phyloP scores from a whole-genome alignment of 495 filamentous ascomycete species.

The Aspergillus bertholletiae region DNA sequence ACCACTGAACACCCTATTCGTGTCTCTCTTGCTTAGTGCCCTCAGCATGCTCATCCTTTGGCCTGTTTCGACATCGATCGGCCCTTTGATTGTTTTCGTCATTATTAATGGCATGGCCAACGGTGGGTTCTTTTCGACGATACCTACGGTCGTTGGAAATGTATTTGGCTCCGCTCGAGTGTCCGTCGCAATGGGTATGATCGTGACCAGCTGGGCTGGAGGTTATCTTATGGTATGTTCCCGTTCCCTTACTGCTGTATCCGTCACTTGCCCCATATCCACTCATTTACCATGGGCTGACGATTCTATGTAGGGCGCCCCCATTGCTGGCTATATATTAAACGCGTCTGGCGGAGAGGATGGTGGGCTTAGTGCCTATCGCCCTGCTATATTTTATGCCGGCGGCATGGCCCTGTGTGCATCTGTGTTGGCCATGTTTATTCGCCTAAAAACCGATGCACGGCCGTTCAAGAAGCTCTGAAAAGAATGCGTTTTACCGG shows the following conservation, averaged over 20 bases:
- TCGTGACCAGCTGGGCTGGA: conserved; percentile 56
- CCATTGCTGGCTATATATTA: conserved; percentile 57
- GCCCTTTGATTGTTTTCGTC: conserved; percentile 48
- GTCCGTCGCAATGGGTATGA: conserved; percentile 58
- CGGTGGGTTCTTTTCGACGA: conserved; percentile 56
- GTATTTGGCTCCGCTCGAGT: conserved; percentile 53
- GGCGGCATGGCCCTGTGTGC: conserved; percentile 29
- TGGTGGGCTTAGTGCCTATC: conserved; percentile 44
- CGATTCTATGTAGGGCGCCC: conserved; percentile 39
- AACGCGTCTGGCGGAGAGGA: conserved; percentile 48
- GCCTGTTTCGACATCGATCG: conserved; percentile 51
- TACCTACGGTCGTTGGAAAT: conserved; percentile 58
- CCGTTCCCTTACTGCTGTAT: not conserved
- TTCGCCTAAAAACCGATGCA: conserved; percentile 25
- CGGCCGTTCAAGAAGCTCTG: conserved; percentile 18
- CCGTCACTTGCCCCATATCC: not conserved
- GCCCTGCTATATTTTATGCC: conserved; percentile 59
- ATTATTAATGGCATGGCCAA: conserved; percentile 54
- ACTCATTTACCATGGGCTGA: conserved; percentile 8
- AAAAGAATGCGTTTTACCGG: not conserved
- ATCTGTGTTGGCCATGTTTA: conserved; percentile 17
- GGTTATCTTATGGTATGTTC: conserved; percentile 53
- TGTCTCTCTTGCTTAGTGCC: conserved; percentile 44
- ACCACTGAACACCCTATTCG: conserved; percentile 47
- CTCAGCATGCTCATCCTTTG: conserved; percentile 55